Percentiles rank a stretch among this genome's conserved stretches.
phyloP scores from a whole-genome alignment of 371 early-diverging fungal genomes.

The Mucor saturninus region DNA sequence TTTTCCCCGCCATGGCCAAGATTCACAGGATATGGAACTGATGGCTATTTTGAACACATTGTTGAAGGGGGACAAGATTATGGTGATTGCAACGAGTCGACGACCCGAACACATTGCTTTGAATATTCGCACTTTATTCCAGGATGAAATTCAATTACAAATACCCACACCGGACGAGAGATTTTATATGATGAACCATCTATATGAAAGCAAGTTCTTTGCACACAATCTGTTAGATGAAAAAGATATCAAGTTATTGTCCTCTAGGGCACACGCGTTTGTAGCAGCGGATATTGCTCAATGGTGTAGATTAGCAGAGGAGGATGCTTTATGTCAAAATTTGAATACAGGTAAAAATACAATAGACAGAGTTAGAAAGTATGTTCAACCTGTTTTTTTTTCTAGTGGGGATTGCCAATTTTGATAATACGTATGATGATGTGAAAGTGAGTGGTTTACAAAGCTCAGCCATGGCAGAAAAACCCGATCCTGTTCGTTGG shows the following conservation, averaged over 20 bases:
- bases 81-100: constrained; percentile 22
- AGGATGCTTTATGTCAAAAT: constrained; percentile 21
- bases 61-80: neutral
- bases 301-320: constrained; percentile 54
- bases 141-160: constrained; percentile 38
- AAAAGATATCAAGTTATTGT: constrained; percentile 28
- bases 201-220: constrained; percentile 7
- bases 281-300: constrained; percentile 61
- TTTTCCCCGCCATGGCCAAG: constrained; percentile 51
- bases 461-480: constrained; percentile 48
- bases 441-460: constrained; percentile 47
- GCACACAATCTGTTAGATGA: neutral
- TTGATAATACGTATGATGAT: constrained; percentile 34
- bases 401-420: constrained; percentile 27
- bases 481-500: constrained; percentile 73
- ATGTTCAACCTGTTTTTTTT: neutral
- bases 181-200: constrained; percentile 39
- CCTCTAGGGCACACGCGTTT: constrained; percentile 59
- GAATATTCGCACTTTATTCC: constrained; percentile 6
- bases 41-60: constrained; percentile 2
- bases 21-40: constrained; percentile 18
- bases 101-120: constrained; percentile 5
- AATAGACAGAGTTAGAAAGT: neutral
- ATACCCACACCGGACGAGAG: constrained; percentile 64
- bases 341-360: constrained; percentile 16